These are phyloP conservation scores for Ophiobolus disseminans DNA, from an alignment of 2,329 filamentous ascomycete genomes.

Conservation along the genomic window DNA sequence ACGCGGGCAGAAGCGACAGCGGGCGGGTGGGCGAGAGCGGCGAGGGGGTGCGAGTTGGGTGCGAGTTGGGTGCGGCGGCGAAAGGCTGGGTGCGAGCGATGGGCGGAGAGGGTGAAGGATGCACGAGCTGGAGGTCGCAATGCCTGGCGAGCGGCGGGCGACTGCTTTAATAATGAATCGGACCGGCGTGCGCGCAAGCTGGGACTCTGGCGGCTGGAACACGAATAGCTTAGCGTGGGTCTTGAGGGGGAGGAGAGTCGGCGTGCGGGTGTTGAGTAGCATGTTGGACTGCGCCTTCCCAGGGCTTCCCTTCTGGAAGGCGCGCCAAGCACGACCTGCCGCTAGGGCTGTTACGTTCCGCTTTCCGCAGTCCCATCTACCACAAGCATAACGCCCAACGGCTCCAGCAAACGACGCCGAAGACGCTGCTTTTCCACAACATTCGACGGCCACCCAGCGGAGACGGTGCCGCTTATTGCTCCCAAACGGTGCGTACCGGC, in stretches of 20 bases:
- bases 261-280: background rate
- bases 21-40: slow-evolving; percentile 10
- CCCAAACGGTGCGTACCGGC: slow-evolving; percentile 21
- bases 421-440: slow-evolving; percentile 1
- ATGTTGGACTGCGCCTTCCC: slow-evolving; percentile 7
- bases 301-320: slow-evolving; percentile 5
- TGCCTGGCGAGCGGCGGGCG: slow-evolving; percentile 3
- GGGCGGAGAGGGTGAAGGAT: slow-evolving; percentile 2
- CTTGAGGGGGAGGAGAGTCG: background rate
- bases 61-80: slow-evolving; percentile 4
- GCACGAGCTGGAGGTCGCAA: no score
- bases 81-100: slow-evolving; percentile 3
- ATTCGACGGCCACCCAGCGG: slow-evolving; percentile 11
- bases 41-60: slow-evolving; percentile 1
- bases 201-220: slow-evolving; percentile 18
- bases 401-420: slow-evolving; percentile 17
- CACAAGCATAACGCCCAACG: slow-evolving; percentile 6
- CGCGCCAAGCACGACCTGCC: slow-evolving; percentile 1
- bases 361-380: slow-evolving; percentile 2
- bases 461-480: slow-evolving; percentile 4
- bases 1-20: slow-evolving; percentile 20
- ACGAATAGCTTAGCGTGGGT: slow-evolving; percentile 11
- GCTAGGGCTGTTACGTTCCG: slow-evolving; percentile 8
- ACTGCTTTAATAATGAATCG: slow-evolving; percentile 29
- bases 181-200: slow-evolving; percentile 18